These are phyloP conservation scores for Coemansia sp. DNA, from an alignment of 192 early-diverging fungal species.

Conservation along the genomic window DNA sequence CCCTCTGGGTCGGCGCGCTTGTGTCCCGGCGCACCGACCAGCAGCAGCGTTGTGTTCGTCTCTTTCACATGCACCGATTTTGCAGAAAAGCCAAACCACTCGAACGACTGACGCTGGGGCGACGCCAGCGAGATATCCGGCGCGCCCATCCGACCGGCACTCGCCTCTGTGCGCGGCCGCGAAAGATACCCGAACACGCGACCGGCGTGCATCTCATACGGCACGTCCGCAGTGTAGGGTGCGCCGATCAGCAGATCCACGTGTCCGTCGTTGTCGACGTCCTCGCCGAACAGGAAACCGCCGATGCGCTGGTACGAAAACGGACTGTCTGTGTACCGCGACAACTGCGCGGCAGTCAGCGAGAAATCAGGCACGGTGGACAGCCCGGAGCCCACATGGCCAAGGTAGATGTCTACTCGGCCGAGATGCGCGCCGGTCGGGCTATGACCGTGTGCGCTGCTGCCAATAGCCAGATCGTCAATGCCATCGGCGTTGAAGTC, in stretches of 20 bases:
- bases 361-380: constrained; percentile 53
- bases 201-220: constrained; percentile 45
- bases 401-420: constrained; percentile 70
- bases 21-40: constrained; percentile 63
- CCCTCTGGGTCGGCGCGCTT: not conserved
- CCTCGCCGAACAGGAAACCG: constrained; percentile 57
- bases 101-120: constrained; percentile 36
- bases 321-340: constrained; percentile 14
- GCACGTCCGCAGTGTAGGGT: constrained; percentile 53
- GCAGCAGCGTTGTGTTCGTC: constrained; percentile 23
- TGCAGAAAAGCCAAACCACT: constrained; percentile 58
- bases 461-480: constrained; percentile 81
- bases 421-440: constrained; percentile 52
- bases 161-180: constrained; percentile 1
- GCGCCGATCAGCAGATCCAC: constrained; percentile 71
- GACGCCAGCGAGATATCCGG: constrained; percentile 49
- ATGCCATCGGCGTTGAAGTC: constrained; percentile 87
- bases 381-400: constrained; percentile 56
- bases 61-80: constrained; percentile 16
- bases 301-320: constrained; percentile 36
- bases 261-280: constrained; percentile 66
- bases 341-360: constrained; percentile 39
- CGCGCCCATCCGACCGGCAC: constrained; percentile 1
- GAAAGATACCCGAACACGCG: constrained; percentile 51
- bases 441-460: constrained; percentile 56